These are phyloP conservation scores for Insectozyma bohioensis DNA, from an alignment of 1,139 yeast species.

Conservation along the genomic window DNA sequence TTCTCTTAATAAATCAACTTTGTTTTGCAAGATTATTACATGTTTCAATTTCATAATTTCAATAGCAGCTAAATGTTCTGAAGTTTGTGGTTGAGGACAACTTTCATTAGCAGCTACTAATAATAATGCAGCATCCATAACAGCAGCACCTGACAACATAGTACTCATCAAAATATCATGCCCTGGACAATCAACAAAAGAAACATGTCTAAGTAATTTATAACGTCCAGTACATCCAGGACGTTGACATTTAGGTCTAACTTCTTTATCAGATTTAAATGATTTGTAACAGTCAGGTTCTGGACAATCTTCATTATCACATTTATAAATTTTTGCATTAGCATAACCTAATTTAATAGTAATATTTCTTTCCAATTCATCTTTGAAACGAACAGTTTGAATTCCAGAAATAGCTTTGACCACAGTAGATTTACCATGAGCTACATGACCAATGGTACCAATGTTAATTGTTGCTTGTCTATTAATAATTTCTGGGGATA, in stretches of 20 bases:
- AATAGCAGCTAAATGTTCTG: conserved; percentile 98
- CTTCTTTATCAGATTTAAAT: conserved; percentile 91
- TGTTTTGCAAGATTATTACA: conserved; percentile 93
- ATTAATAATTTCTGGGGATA: conserved; percentile 91
- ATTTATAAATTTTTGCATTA: conserved; percentile 94
- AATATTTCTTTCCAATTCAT: conserved; percentile 97
- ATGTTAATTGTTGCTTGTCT: conserved; percentile 99
- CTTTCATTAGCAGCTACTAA: conserved; percentile 98
- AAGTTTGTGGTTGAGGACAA: conserved; percentile 99
- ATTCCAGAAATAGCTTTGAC: conserved; percentile 99
- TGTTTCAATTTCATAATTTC: conserved; percentile 98
- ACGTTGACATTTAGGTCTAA: conserved; percentile 86
- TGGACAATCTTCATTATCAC: conserved; percentile 84
- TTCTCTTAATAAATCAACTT: conserved; percentile 98
- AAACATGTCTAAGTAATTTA: conserved; percentile 89
- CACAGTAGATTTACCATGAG: conserved; percentile 96
- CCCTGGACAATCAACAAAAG: conserved; percentile 99
- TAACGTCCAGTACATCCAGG: conserved; percentile 85
- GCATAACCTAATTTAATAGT: conserved; percentile 98
- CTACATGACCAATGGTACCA: conserved; percentile 98
- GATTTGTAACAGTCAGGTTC: conserved; percentile 96
- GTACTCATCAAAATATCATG: conserved; percentile 99
- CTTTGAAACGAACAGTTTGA: conserved; percentile 98
- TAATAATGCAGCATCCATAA: conserved; percentile 98
- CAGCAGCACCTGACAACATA: conserved; percentile 99